Evolutionary conservation across 2,329 filamentous ascomycete genomes (phyloP).

Genomic region (Diaporthe velutina): DNA sequence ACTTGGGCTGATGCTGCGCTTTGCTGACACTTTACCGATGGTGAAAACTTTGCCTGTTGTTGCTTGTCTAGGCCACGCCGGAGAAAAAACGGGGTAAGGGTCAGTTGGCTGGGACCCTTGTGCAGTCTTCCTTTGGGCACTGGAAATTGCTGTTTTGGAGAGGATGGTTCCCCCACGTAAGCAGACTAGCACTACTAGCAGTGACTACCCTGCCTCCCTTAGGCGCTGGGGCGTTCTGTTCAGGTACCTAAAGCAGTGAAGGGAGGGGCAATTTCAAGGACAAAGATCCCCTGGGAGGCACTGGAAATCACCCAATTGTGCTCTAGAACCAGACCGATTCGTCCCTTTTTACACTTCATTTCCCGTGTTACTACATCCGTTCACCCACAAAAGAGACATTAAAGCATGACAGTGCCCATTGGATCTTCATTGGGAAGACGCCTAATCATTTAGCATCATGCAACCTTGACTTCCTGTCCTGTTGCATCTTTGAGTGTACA

Average conservation of each 20-base stretch:
- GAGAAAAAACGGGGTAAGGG: constrained; percentile 39
- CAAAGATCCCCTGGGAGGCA: constrained; percentile 1
- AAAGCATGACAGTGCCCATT: neutral
- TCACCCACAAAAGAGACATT: neutral
- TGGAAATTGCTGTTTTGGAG: constrained; percentile 29
- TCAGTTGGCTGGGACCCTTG: constrained; percentile 25
- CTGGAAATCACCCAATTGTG: no score
- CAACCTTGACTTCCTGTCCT: no score
- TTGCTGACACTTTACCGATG: constrained; percentile 56
- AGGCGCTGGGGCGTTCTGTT: neutral
- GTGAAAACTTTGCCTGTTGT: constrained; percentile 63
- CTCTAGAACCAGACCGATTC: neutral
- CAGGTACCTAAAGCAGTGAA: neutral
- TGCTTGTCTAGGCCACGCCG: constrained; percentile 39
- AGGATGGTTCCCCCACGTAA: constrained; percentile 20
- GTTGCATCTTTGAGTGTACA: neutral
- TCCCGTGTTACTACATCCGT: neutral
- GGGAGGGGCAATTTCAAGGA: neutral
- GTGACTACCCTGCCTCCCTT: constrained; percentile 8
- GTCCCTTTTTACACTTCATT: neutral
- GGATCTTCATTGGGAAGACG: neutral
- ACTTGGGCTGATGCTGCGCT: constrained; percentile 66
- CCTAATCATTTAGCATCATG: neutral
- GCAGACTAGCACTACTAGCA: constrained; percentile 9
- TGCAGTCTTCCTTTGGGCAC: neutral